Evolutionary conservation across 1,284 basidiomycete genomes (phyloP), one percentile per base, ranked within the genome.

Genomic region (Malassezia nana): DNA sequence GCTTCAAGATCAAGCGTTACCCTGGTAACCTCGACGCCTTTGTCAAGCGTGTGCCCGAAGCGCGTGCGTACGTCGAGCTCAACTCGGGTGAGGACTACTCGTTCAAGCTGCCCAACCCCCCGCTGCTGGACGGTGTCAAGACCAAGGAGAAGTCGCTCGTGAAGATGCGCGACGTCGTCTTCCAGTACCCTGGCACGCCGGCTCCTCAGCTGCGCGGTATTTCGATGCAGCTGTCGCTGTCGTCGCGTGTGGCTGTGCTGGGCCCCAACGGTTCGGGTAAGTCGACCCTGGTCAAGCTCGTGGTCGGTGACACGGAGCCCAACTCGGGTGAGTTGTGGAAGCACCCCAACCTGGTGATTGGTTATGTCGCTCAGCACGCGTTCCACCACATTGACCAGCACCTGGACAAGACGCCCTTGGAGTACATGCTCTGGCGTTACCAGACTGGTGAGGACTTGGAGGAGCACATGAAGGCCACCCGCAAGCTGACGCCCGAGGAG

Each of bases 301-400:
- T 74, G 40, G 71, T 74, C 49, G 71, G 68, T 57, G 71, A 74
- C 63, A 74, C 69, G 26, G 71, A 74, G 65, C 66, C 71, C 52
- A 60, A 59, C 57, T 57, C 61, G 13, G 71, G 71, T 62, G 71
- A 74, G 60, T 53, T 69, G 47, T 74, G 71, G 71, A 72, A 72
- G 65, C 69, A 74, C 65, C 71, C 71, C 53, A 74, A 74, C 63
- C 56, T 74, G 65, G 71, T 74, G 62, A 72, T 74, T 44, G 71
- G 71, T 28, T 74, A 74, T 67, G 71, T 74, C 40, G 71, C 71
- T 49, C 71, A 74, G 64, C 71, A 74, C 67, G 71, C 71, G 13
- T 74, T 74, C 71, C 71, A 74, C 69, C 71, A 74, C 67, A 74
- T 74, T 30, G 71, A 74, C 69, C 67, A 74, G 64, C 71, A 74